These are phyloP conservation scores for Aquilaria sinensis DNA, from an alignment of 345 rosid species.

Conservation along the genomic window DNA sequence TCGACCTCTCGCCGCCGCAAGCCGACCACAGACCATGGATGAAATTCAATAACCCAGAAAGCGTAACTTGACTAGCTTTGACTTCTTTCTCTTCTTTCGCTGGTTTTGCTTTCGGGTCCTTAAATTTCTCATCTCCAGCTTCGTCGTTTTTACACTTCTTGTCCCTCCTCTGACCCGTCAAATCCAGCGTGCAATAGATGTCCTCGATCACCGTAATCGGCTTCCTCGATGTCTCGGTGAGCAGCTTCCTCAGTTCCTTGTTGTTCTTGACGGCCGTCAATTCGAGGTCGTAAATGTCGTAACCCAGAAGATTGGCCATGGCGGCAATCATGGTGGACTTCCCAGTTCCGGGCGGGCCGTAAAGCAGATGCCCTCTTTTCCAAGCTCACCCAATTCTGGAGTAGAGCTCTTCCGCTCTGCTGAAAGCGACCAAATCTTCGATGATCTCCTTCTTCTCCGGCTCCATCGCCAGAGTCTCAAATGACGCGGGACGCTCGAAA, in stretches of 20 bases:
- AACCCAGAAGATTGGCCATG: slow-evolving; percentile 33
- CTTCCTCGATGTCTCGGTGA: slow-evolving; percentile 30
- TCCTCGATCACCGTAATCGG: slow-evolving; percentile 42
- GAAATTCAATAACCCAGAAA: slow-evolving; percentile 37
- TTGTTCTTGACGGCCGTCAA: slow-evolving; percentile 26
- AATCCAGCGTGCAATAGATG: slow-evolving; percentile 38
- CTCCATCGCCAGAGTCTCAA: slow-evolving; percentile 35
- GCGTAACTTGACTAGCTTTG: slow-evolving; percentile 24
- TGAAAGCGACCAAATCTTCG: slow-evolving; percentile 28
- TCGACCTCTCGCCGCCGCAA: slow-evolving; percentile 33
- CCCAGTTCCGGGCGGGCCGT: slow-evolving; percentile 39
- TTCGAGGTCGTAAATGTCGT: slow-evolving; percentile 39
- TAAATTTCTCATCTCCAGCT: neutral
- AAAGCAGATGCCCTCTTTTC: slow-evolving; percentile 40
- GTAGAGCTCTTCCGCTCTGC: slow-evolving; percentile 29
- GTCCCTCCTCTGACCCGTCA: slow-evolving; percentile 27
- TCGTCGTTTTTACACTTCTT: neutral
- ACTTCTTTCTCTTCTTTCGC: slow-evolving; percentile 8
- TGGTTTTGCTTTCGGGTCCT: neutral
- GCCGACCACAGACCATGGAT: slow-evolving; percentile 50
- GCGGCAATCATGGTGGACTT: slow-evolving; percentile 43
- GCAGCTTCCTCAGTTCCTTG: slow-evolving; percentile 29
- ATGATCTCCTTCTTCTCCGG: slow-evolving; percentile 27
- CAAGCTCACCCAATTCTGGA: slow-evolving; percentile 36
- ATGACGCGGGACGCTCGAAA: slow-evolving; percentile 32